A percentile compares a stretch with the other conserved stretches of the same genome.
Evolutionary conservation across 352 stramenopile species (phyloP).

Genomic region (Phytophthora rubi): DNA sequence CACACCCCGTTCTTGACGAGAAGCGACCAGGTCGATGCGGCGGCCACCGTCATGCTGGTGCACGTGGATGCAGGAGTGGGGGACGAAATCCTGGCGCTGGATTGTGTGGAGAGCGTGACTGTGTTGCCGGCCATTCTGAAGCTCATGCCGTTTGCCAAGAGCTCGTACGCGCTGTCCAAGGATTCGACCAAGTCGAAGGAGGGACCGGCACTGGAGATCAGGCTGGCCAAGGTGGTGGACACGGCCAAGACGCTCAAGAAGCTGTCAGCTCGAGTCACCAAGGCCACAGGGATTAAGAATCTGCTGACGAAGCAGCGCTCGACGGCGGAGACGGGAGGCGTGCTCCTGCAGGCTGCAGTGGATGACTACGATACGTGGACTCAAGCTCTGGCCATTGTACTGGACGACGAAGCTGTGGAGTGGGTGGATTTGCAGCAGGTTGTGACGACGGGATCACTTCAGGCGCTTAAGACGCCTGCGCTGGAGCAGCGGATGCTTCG

Average conservation of each 20-base stretch:
- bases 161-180: conserved; percentile 45
- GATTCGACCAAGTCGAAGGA: conserved; percentile 32
- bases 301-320: conserved; percentile 36
- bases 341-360: conserved; percentile 48
- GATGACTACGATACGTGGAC: conserved; percentile 72
- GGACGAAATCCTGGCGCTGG: conserved; percentile 51
- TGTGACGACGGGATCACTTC: conserved; percentile 49
- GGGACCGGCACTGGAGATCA: conserved; percentile 52
- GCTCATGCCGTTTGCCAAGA: conserved; percentile 75
- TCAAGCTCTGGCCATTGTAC: conserved; percentile 48
- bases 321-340: conserved; percentile 33
- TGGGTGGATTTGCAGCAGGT: conserved; percentile 71
- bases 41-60: conserved; percentile 62
- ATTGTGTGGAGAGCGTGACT: conserved; percentile 60
- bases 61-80: conserved; percentile 54
- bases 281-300: conserved; percentile 59
- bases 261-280: conserved; percentile 36
- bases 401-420: conserved; percentile 68
- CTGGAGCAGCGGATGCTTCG: conserved; percentile 55
- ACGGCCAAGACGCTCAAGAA: conserved; percentile 31
- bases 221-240: conserved; percentile 49
- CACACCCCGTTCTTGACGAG: conserved; percentile 77
- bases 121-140: conserved; percentile 70
- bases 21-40: conserved; percentile 50
- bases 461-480: conserved; percentile 23